Evolutionary conservation across 1,139 yeast genomes (phyloP).

Genomic region (Geotrichum histeridarum): DNA sequence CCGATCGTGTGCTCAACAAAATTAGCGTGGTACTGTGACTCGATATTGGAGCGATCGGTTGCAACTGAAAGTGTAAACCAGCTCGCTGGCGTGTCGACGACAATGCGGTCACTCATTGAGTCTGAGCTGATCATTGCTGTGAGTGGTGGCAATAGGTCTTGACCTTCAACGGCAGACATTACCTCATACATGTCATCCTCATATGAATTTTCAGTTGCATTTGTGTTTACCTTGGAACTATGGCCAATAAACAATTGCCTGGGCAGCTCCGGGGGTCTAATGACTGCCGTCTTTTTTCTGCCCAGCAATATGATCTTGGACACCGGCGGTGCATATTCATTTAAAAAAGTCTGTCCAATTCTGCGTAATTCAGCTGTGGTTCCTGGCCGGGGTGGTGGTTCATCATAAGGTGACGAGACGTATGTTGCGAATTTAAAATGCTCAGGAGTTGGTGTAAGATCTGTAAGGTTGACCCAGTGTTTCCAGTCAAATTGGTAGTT

Average conservation of each 20-base stretch:
- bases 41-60: background rate
- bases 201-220: background rate
- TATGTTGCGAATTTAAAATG: constrained; percentile 1
- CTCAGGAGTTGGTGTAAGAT: constrained; percentile 20
- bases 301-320: constrained; percentile 28
- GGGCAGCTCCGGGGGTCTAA: constrained; percentile 6
- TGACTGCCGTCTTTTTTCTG: constrained; percentile 15
- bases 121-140: background rate
- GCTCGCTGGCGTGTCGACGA: background rate
- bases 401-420: constrained; percentile 13
- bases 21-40: constrained; percentile 11
- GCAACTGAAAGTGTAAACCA: background rate
- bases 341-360: constrained; percentile 31
- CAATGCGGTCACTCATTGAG: background rate
- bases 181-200: background rate
- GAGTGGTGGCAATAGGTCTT: constrained; percentile 1
- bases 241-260: constrained; percentile 2
- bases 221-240: constrained; percentile 20
- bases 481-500: constrained; percentile 28
- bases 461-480: constrained; percentile 32
- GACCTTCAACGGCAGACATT: background rate
- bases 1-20: background rate
- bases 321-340: constrained; percentile 28
- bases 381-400: constrained; percentile 22
- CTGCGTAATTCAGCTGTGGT: constrained; percentile 30